Evolutionary conservation across 176 grass and related monocot species (phyloP).

Genomic region (Ensete ventricosum): DNA sequence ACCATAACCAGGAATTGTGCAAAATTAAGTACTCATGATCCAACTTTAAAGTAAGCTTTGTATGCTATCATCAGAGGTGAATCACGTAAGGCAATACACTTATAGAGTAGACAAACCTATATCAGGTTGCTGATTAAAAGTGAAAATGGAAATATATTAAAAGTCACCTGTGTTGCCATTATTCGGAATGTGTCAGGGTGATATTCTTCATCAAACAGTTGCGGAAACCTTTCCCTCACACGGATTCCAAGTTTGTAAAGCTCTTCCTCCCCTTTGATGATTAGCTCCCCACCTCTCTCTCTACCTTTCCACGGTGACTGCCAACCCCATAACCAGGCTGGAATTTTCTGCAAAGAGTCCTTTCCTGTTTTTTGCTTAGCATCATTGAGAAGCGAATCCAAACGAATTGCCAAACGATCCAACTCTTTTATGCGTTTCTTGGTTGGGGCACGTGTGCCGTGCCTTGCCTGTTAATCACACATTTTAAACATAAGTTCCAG

Average conservation of each 20-base stretch:
- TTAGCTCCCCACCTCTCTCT: slow-evolving; percentile 69
- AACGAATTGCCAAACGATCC: slow-evolving; percentile 42
- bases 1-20: neutral
- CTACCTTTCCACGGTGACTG: slow-evolving; percentile 77
- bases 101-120: no score
- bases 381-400: slow-evolving; percentile 48
- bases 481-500: neutral
- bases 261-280: slow-evolving; percentile 74
- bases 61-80: neutral
- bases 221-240: slow-evolving; percentile 62
- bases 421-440: slow-evolving; percentile 83
- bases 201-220: slow-evolving; percentile 71
- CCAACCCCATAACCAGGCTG: slow-evolving; percentile 65
- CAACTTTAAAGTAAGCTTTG: neutral
- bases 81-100: neutral
- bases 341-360: slow-evolving; percentile 46
- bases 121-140: neutral
- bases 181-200: slow-evolving; percentile 69
- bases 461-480: slow-evolving; percentile 50
- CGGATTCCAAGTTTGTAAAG: slow-evolving; percentile 55
- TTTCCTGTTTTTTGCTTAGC: slow-evolving; percentile 24
- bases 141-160: neutral
- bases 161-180: slow-evolving; percentile 76
- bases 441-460: slow-evolving; percentile 79
- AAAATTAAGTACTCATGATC: no score